Evolutionary conservation across 495 filamentous ascomycete genomes (phyloP).

Genomic region (Pseudoneurospora amorphoporcata): DNA sequence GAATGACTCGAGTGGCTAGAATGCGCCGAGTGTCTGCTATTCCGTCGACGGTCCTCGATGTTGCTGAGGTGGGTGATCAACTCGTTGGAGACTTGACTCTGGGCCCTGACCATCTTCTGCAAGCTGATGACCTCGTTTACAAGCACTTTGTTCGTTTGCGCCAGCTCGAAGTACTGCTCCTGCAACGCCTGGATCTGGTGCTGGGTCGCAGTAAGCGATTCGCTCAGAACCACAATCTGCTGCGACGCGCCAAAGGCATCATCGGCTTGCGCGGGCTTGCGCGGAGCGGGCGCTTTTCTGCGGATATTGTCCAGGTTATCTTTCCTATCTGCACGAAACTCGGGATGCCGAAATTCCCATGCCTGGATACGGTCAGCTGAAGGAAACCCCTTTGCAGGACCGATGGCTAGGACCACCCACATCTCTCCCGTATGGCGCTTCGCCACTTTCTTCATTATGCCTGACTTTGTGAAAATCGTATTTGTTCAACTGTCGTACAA

Average conservation of each 20-base stretch:
- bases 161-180: constrained; percentile 73
- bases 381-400: neutral
- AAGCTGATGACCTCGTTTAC: constrained; percentile 78
- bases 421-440: constrained; percentile 82
- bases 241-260: constrained; percentile 64
- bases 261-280: constrained; percentile 59
- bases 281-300: constrained; percentile 85
- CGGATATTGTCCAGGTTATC: constrained; percentile 95
- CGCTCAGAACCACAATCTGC: constrained; percentile 83
- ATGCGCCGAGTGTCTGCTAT: constrained; percentile 31
- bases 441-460: constrained; percentile 88
- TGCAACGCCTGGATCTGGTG: constrained; percentile 82
- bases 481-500: constrained; percentile 97
- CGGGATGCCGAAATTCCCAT: constrained; percentile 97
- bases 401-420: constrained; percentile 42
- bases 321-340: constrained; percentile 91
- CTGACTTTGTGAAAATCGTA: constrained; percentile 99
- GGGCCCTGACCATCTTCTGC: constrained; percentile 83
- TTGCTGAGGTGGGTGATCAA: constrained; percentile 41
- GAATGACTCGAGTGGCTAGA: constrained; percentile 28
- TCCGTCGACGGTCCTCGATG: constrained; percentile 33
- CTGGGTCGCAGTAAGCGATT: constrained; percentile 79
- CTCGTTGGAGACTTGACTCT: constrained; percentile 40
- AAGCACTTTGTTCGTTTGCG: constrained; percentile 76
- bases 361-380: constrained; percentile 44